A percentile compares a stretch with the other conserved stretches of the same genome.
Evolutionary conservation across 768 basidiomycete species (phyloP).

Genomic region (Suillus spraguei): DNA sequence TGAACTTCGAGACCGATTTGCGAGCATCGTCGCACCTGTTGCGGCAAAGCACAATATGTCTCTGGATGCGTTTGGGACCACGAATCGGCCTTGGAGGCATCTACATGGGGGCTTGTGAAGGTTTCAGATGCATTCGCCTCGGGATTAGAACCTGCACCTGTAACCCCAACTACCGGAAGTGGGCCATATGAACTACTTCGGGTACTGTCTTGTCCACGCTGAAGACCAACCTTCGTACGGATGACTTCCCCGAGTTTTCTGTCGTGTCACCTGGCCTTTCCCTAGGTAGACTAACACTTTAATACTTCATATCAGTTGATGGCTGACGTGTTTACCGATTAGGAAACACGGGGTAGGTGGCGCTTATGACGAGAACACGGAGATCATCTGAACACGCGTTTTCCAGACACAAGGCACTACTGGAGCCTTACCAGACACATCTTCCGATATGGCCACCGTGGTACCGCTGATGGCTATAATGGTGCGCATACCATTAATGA

Average conservation of each 20-base stretch:
- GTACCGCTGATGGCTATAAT: constrained; percentile 35
- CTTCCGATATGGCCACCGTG: constrained; percentile 46
- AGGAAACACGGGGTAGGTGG: constrained; percentile 28
- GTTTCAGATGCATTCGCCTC: constrained; percentile 39
- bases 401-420: constrained; percentile 45
- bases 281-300: constrained; percentile 16
- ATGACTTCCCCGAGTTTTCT: constrained; percentile 22
- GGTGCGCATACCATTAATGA: constrained; percentile 34
- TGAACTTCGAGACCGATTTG: constrained; percentile 19
- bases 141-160: constrained; percentile 43
- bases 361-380: constrained; percentile 15
- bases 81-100: constrained; percentile 24
- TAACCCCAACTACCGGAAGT: constrained; percentile 40
- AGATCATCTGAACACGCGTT: constrained; percentile 25
- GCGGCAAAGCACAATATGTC: constrained; percentile 43
- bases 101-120: constrained; percentile 38
- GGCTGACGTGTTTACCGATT: neutral
- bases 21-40: constrained; percentile 10
- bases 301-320: constrained; percentile 10
- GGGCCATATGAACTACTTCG: constrained; percentile 43
- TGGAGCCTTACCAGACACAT: constrained; percentile 50
- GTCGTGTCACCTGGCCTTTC: constrained; percentile 41
- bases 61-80: constrained; percentile 43
- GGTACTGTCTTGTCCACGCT: constrained; percentile 45
- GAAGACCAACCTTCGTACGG: constrained; percentile 32